Conservation (phyloP, 83 land plant species). For the Picea engelmannii region DNA sequence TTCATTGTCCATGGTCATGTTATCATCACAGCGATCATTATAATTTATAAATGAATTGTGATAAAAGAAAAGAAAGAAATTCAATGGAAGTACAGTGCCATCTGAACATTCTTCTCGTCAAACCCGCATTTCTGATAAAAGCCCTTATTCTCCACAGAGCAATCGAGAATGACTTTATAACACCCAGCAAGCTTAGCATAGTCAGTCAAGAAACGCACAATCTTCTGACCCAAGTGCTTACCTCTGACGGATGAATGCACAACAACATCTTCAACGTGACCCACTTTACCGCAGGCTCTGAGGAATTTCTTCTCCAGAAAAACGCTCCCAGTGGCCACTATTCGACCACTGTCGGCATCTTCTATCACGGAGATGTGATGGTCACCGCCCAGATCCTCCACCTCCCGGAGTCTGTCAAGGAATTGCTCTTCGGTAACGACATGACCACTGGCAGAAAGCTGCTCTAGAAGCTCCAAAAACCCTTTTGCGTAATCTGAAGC, state of each 20-base stretch:
- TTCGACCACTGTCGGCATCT: constrained; percentile 28
- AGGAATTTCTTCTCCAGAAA: constrained; percentile 62
- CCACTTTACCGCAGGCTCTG: constrained; percentile 44
- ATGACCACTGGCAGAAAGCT: constrained; percentile 36
- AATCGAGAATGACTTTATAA: constrained; percentile 77
- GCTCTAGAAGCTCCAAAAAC: constrained; percentile 40
- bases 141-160: constrained; percentile 34
- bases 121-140: constrained; percentile 77
- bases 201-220: constrained; percentile 35
- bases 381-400: constrained; percentile 27
- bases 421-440: constrained; percentile 39
- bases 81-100: constrained; percentile 54
- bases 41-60: background rate
- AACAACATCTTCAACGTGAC: constrained; percentile 69
- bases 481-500: constrained; percentile 45
- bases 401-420: constrained; percentile 29
- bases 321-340: constrained; percentile 55
- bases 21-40: background rate
- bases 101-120: constrained; percentile 47
- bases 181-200: constrained; percentile 41
- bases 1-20: background rate
- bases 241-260: constrained; percentile 54
- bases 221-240: constrained; percentile 37
- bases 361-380: constrained; percentile 47
- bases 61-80: background rate